These are phyloP conservation scores for Thermomucor indicae-seudaticae DNA, from an alignment of 371 early-diverging fungal genomes.

Conservation along the genomic window DNA sequence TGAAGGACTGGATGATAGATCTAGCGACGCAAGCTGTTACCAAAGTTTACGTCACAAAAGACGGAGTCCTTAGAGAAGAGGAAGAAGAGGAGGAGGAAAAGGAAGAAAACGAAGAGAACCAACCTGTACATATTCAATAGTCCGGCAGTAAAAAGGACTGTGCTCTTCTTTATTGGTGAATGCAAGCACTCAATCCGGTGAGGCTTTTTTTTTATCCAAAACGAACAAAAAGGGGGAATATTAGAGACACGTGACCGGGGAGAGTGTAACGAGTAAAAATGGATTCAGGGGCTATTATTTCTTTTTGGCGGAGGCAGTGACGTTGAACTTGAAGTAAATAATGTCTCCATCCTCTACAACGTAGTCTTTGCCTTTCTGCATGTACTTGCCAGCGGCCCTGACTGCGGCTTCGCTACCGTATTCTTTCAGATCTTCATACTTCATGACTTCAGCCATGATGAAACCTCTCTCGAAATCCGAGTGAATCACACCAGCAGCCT, in stretches of 20 bases:
- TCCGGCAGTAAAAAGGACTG: neutral
- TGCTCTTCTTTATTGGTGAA: neutral
- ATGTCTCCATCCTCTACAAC: conserved; percentile 92
- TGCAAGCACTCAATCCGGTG: neutral
- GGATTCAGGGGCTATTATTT: conserved; percentile 11
- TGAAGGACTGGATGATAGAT: conserved; percentile 42
- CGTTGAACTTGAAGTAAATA: conserved; percentile 71
- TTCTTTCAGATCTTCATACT: conserved; percentile 82
- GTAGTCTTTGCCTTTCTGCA: conserved; percentile 92
- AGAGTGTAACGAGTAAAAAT: conserved; percentile 1
- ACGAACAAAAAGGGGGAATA: neutral
- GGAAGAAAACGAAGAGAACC: neutral
- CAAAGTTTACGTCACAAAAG: conserved; percentile 13
- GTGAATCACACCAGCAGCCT: conserved; percentile 91
- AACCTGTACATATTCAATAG: neutral
- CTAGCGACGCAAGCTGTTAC: conserved; percentile 13
- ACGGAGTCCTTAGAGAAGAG: conserved; percentile 11
- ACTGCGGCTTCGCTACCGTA: conserved; percentile 83
- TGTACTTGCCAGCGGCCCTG: conserved; percentile 92
- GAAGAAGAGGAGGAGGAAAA: conserved; percentile 6
- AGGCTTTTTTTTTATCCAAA: neutral
- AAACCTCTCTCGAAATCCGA: conserved; percentile 97
- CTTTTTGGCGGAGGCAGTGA: conserved; percentile 27
- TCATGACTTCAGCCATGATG: conserved; percentile 97
- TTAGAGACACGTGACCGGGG: neutral